Conservation (phyloP, 140 eudicot species). For the Flaveria floridana region DNA sequence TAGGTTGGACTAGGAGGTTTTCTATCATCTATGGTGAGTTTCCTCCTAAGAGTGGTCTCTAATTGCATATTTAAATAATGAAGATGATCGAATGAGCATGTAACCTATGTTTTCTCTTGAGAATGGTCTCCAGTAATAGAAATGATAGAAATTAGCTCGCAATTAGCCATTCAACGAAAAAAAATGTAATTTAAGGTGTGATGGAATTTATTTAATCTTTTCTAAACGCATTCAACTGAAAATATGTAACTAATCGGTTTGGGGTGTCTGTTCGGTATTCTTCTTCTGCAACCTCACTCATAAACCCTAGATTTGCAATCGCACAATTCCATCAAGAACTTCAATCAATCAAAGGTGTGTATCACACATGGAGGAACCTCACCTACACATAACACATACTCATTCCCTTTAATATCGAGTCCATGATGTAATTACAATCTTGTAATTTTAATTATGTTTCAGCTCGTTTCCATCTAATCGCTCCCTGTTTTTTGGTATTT, state of each 20-base stretch:
- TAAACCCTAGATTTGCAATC: conserved; percentile 17
- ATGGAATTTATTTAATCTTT: too few species aligned
- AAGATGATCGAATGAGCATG: too few species aligned
- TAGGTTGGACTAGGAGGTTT: too few species aligned
- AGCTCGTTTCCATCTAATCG: background rate
- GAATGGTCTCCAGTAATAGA: too few species aligned
- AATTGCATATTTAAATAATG: too few species aligned
- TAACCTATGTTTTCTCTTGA: too few species aligned
- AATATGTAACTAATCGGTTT: background rate
- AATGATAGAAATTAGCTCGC: too few species aligned
- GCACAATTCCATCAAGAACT: background rate
- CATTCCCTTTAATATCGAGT: background rate
- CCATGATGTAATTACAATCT: background rate
- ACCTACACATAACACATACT: background rate
- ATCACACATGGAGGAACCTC: background rate
- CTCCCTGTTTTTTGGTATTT: background rate
- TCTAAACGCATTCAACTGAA: too few species aligned
- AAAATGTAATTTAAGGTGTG: too few species aligned
- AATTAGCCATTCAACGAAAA: too few species aligned
- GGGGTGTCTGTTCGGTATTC: conserved; percentile 6
- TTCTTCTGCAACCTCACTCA: background rate
- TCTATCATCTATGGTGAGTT: too few species aligned
- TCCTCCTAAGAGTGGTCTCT: too few species aligned
- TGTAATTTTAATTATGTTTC: background rate
- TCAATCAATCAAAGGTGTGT: conserved; percentile 2